Conservation (phyloP, 2,329 filamentous ascomycete species). For the Aspergillus novofumigatus region DNA sequence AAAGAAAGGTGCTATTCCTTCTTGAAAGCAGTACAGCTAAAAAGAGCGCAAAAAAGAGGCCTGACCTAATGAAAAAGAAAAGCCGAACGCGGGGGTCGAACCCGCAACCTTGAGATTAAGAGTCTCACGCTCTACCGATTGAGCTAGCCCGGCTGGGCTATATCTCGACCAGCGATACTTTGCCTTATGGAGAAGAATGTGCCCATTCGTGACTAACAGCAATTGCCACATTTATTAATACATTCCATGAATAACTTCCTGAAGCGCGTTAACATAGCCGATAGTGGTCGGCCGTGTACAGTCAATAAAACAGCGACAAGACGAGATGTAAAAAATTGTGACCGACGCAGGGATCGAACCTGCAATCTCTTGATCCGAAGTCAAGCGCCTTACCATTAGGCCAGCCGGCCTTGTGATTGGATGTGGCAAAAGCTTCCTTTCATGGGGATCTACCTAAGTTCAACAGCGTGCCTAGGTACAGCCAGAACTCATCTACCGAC, state of each 20-base stretch:
- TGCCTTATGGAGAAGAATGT: neutral
- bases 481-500: too few species aligned
- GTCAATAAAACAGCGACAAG: too few species aligned
- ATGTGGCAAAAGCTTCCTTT: neutral
- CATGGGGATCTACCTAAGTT: too few species aligned
- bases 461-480: too few species aligned
- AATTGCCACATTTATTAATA: neutral
- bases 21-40: neutral
- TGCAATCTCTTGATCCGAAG: slow-evolving; percentile 42
- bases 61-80: neutral
- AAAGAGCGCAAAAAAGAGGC: neutral
- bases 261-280: too few species aligned
- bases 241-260: neutral
- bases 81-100: slow-evolving; percentile 43
- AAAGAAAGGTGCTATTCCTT: neutral
- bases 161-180: neutral
- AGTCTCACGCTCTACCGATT: slow-evolving; percentile 51
- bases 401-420: slow-evolving; percentile 36
- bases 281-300: too few species aligned
- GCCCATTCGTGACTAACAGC: neutral
- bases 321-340: slow-evolving; percentile 21
- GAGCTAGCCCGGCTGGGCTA: slow-evolving; percentile 43
- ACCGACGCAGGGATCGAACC: slow-evolving; percentile 37
- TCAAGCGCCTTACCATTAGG: slow-evolving; percentile 48
- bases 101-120: slow-evolving; percentile 45